Conservation (phyloP, 768 basidiomycete genomes). For the Basidioascus undulatus region DNA sequence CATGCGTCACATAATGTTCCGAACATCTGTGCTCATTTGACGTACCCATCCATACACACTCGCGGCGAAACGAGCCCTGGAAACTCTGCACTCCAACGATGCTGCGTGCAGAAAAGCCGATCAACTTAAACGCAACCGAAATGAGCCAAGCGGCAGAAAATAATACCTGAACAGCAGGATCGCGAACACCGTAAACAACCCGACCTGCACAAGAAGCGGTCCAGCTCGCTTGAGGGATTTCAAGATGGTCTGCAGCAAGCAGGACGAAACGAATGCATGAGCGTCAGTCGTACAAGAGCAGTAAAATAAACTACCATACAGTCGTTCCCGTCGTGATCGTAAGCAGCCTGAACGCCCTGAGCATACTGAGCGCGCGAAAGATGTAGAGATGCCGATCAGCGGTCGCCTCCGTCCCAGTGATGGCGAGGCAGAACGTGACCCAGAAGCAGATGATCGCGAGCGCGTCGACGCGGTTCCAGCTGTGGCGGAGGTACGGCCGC, state of each 20-base stretch:
- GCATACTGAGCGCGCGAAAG: conserved; percentile 68
- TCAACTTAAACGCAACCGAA: not conserved
- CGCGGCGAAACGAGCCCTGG: conserved; percentile 45
- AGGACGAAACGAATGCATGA: not conserved
- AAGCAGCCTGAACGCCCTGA: conserved; percentile 57
- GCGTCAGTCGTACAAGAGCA: not conserved
- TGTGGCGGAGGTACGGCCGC: conserved; percentile 72
- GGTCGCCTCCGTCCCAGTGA: conserved; percentile 41
- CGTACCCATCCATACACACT: conserved; percentile 17
- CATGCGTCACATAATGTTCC: too few species aligned
- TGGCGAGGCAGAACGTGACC: conserved; percentile 50
- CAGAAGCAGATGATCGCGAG: conserved; percentile 70
- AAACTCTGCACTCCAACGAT: conserved; percentile 91
- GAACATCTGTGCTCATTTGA: too few species aligned
- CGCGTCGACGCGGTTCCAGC: conserved; percentile 76
- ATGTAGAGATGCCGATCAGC: conserved; percentile 44
- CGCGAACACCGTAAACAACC: conserved; percentile 77
- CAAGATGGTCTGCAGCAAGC: conserved; percentile 44
- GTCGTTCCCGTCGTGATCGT: conserved; percentile 80
- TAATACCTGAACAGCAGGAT: conserved; percentile 58
- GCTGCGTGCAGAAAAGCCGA: conserved; percentile 18
- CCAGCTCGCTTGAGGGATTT: conserved; percentile 72
- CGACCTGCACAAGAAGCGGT: conserved; percentile 68
- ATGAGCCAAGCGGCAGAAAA: not conserved
- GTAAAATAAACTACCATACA: conserved; percentile 20